Conservation (phyloP, 2,329 filamentous ascomycete species). For the Calonectria pteridis region DNA sequence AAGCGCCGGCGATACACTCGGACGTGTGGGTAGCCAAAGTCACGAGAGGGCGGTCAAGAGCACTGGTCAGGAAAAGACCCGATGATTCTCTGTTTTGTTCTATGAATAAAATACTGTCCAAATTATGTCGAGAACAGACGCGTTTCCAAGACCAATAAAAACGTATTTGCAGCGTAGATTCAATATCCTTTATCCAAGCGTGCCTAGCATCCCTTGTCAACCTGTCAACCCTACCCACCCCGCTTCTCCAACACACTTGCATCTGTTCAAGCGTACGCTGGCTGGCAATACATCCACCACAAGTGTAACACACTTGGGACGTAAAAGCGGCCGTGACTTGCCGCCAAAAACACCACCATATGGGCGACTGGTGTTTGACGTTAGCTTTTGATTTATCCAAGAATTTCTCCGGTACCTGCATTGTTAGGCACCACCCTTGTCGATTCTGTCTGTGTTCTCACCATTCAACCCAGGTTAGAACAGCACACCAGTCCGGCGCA, state of each 20-base stretch:
- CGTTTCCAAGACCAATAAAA: background rate
- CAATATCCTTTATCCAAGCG: background rate
- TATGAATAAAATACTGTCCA: background rate
- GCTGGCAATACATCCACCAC: background rate
- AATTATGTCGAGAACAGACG: background rate
- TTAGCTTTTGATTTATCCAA: background rate
- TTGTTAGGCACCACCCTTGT: background rate
- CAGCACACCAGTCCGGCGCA: background rate
- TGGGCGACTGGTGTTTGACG: background rate
- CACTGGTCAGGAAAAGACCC: background rate
- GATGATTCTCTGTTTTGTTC: background rate
- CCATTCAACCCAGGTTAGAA: background rate
- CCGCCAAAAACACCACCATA: background rate
- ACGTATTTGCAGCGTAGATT: background rate
- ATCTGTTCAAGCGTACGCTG: background rate
- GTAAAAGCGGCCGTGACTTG: background rate
- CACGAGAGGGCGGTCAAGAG: background rate
- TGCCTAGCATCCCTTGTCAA: background rate
- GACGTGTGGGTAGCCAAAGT: background rate
- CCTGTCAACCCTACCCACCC: background rate
- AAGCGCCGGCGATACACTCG: background rate
- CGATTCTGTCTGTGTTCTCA: background rate
- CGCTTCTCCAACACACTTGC: background rate
- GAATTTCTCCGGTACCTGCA: slow-evolving; percentile 3
- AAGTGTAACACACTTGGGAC: background rate